Evolutionary conservation across 768 basidiomycete species (phyloP).

Genomic region (Lactarius pseudohatsudake): DNA sequence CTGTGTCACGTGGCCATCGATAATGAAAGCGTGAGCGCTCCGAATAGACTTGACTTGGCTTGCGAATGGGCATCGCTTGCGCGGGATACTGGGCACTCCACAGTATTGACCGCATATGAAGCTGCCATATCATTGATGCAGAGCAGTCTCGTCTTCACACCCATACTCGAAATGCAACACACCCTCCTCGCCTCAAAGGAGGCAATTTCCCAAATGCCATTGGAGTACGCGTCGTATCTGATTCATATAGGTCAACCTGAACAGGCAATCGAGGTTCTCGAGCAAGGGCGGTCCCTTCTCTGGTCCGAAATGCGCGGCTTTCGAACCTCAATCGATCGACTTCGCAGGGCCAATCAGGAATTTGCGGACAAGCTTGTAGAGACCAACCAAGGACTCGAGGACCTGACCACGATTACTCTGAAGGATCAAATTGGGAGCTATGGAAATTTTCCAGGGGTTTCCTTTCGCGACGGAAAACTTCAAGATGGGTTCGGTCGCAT

Average conservation of each 20-base stretch:
- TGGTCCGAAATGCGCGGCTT: slow-evolving; percentile 21
- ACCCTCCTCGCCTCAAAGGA: not conserved
- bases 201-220: not conserved
- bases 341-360: not conserved
- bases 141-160: not conserved
- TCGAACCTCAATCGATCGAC: slow-evolving; percentile 16
- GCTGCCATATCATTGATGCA: not conserved
- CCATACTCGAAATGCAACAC: slow-evolving; percentile 4
- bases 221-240: slow-evolving; percentile 5
- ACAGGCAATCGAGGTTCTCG: slow-evolving; percentile 16
- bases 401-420: not conserved
- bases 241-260: not conserved
- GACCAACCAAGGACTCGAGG: not conserved
- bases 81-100: not conserved
- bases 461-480: not conserved
- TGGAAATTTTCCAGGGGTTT: not conserved
- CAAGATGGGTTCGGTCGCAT: not conserved
- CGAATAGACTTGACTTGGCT: not conserved
- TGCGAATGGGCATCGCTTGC: not conserved
- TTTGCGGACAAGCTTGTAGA: not conserved
- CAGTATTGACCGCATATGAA: not conserved
- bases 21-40: not conserved
- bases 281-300: slow-evolving; percentile 19
- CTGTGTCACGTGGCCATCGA: not conserved
- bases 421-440: not conserved